Conservation (phyloP, 768 basidiomycete genomes). For the Phlebiopsis gigantea region DNA sequence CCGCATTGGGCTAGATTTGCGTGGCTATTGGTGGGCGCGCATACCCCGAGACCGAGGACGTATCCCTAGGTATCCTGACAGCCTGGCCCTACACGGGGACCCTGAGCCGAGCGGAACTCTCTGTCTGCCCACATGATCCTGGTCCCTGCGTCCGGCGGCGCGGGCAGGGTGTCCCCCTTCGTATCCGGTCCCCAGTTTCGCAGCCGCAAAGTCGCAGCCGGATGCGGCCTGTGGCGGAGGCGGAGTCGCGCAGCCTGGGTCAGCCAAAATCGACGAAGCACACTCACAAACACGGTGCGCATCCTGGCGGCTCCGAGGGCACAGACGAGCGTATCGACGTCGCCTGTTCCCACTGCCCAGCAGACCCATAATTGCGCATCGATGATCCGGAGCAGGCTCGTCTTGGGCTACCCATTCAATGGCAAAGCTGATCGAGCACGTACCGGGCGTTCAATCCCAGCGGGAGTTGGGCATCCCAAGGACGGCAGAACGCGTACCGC, state of each 20-base stretch:
- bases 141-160: no score
- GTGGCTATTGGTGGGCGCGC: no score
- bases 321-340: background rate
- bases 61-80: background rate
- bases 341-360: background rate
- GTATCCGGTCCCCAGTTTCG: no score
- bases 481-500: background rate
- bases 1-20: no score
- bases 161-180: no score
- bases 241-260: no score
- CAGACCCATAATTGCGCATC: background rate
- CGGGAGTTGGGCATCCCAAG: background rate
- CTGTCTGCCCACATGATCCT: background rate
- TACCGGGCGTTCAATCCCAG: background rate
- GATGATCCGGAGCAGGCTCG: background rate
- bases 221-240: no score
- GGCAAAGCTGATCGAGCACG: background rate
- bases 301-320: background rate
- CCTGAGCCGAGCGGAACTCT: background rate
- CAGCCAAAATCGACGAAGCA: constrained; percentile 1
- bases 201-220: no score
- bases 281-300: no score
- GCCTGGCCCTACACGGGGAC: background rate
- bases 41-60: constrained; percentile 3
- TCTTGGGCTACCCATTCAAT: background rate